Conservation (phyloP, 1,139 yeast genomes). For the Sugiyamaella pinicola region DNA sequence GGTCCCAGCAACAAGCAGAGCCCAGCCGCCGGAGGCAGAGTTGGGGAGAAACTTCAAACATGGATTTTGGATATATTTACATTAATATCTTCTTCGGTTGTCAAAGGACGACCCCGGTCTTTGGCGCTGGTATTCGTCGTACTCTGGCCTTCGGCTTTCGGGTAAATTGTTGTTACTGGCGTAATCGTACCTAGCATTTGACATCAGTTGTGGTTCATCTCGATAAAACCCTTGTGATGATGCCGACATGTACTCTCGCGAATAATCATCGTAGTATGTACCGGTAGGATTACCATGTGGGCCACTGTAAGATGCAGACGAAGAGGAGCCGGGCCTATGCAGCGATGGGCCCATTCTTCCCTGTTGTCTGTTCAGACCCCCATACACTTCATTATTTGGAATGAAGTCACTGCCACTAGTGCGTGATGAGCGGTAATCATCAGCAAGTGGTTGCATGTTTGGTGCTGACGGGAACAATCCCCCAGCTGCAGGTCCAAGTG, state of each 20-base stretch:
- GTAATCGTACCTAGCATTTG: conserved; percentile 1
- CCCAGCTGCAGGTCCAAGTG: not conserved
- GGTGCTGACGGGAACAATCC: conserved; percentile 1
- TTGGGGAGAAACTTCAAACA: too few relatives aligned
- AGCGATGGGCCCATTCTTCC: not conserved
- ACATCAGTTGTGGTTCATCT: conserved; percentile 5
- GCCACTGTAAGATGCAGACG: conserved; percentile 16
- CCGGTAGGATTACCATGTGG: not conserved
- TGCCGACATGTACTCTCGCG: conserved; percentile 6
- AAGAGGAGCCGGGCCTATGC: conserved; percentile 14
- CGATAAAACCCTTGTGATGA: conserved; percentile 16
- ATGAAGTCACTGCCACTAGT: not conserved
- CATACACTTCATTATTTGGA: not conserved
- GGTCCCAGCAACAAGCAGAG: too few relatives aligned
- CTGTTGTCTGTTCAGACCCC: too few relatives aligned
- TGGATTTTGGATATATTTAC: too few relatives aligned
- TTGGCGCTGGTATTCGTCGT: conserved; percentile 12
- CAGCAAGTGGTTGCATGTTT: conserved; percentile 1
- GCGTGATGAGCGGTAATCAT: conserved; percentile 11
- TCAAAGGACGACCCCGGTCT: conserved; percentile 15
- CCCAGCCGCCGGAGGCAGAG: too few relatives aligned
- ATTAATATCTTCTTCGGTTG: conserved; percentile 8
- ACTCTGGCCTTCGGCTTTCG: conserved; percentile 6
- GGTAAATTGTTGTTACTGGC: not conserved
- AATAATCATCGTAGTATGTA: conserved; percentile 12